Percentiles rank a stretch among this genome's conserved stretches.
Evolutionary conservation across 2,329 filamentous ascomycete genomes (phyloP).

Genomic region (Verticillium klebahnii): DNA sequence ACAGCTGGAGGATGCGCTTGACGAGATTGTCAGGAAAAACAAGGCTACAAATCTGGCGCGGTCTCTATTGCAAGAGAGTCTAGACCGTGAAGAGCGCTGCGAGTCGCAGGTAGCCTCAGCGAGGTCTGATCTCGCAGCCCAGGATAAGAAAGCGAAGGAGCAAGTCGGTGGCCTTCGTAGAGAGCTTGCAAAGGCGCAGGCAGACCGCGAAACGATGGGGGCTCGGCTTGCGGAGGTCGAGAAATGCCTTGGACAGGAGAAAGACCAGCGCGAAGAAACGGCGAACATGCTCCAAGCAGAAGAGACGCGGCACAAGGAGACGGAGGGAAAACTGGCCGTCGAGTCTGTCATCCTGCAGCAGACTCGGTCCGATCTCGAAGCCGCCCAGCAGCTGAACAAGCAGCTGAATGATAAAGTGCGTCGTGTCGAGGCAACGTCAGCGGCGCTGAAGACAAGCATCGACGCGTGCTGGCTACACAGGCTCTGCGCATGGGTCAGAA

Average conservation of each 20-base stretch:
- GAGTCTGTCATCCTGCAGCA: background rate
- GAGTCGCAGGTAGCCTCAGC: background rate
- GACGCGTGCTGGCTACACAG: background rate
- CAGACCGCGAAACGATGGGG: background rate
- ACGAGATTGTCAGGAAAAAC: background rate
- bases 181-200: background rate
- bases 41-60: background rate
- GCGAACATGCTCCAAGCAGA: background rate
- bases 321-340: background rate
- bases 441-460: background rate
- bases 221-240: background rate
- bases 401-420: background rate
- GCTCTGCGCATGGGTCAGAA: background rate
- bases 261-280: background rate
- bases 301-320: background rate
- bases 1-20: background rate
- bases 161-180: background rate
- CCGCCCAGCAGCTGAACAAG: background rate
- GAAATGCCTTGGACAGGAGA: background rate
- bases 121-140: background rate
- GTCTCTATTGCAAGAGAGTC: background rate
- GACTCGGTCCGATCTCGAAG: background rate
- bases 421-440: background rate
- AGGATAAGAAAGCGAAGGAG: background rate
- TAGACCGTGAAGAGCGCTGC: background rate